Conservation (phyloP, 768 basidiomycete species). For the Phanerochaete carnosa region DNA sequence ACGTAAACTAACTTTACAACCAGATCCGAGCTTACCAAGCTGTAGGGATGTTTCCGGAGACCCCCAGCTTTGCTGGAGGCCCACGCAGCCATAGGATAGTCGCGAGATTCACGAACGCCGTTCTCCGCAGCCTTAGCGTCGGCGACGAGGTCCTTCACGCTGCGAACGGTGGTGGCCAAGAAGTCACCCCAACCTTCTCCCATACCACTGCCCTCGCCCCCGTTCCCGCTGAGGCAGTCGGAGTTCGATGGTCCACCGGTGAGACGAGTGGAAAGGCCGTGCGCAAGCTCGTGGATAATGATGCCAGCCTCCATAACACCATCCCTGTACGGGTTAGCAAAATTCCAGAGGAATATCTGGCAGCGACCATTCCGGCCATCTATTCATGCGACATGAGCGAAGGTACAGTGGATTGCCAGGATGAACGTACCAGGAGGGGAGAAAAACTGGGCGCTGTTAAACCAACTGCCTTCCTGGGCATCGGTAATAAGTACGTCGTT, state of each 20-base stretch:
- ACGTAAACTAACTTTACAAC: background rate
- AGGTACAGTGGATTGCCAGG: background rate
- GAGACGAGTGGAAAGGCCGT: constrained; percentile 90
- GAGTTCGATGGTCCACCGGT: constrained; percentile 94
- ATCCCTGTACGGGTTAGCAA: constrained; percentile 84
- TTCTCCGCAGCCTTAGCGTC: background rate
- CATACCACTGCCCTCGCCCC: constrained; percentile 97
- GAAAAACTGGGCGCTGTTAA: constrained; percentile 91
- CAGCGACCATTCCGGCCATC: constrained; percentile 86
- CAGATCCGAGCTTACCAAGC: constrained; percentile 39
- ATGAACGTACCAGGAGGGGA: constrained; percentile 52
- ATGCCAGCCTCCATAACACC: constrained; percentile 97
- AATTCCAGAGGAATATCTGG: constrained; percentile 97
- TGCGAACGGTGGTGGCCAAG: constrained; percentile 84
- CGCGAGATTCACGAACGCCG: constrained; percentile 21
- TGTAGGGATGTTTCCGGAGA: constrained; percentile 89
- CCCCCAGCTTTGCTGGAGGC: constrained; percentile 74
- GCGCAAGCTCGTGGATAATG: constrained; percentile 86
- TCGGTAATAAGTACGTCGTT: constrained; percentile 91
- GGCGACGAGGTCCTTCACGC: constrained; percentile 57
- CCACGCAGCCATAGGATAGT: constrained; percentile 95
- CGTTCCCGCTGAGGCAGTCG: constrained; percentile 90
- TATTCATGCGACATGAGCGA: constrained; percentile 25
- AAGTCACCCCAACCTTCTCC: constrained; percentile 97
- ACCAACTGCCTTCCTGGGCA: constrained; percentile 93